These are phyloP conservation scores for Xylaria sp. DNA, from an alignment of 2,329 filamentous ascomycete species.

Conservation along the genomic window DNA sequence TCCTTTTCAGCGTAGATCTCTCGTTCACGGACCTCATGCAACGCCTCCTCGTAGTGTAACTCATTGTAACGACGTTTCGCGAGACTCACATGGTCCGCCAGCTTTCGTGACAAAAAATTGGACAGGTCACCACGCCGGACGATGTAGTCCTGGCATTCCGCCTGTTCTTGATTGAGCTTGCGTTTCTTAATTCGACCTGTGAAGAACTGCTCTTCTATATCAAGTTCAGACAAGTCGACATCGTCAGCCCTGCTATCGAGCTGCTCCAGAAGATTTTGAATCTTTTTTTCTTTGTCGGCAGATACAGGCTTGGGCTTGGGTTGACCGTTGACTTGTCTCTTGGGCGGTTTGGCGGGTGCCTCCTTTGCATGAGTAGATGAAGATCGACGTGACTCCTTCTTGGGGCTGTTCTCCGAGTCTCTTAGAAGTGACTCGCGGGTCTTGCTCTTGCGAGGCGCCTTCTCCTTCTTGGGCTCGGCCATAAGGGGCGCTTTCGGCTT, in stretches of 20 bases:
- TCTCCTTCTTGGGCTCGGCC: constrained; percentile 51
- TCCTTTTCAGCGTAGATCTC: constrained; percentile 96
- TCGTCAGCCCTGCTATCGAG: constrained; percentile 55
- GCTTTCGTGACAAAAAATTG: constrained; percentile 66
- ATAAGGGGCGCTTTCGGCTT: constrained; percentile 57
- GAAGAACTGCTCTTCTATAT: constrained; percentile 58
- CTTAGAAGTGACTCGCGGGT: constrained; percentile 63
- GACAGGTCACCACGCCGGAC: constrained; percentile 69
- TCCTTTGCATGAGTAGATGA: constrained; percentile 58
- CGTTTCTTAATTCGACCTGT: constrained; percentile 73
- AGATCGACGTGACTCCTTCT: constrained; percentile 59
- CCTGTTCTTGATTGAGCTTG: constrained; percentile 69
- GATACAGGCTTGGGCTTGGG: constrained; percentile 61
- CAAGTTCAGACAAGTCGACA: constrained; percentile 55
- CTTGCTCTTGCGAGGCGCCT: constrained; percentile 56
- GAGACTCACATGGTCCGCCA: constrained; percentile 73
- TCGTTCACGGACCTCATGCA: constrained; percentile 87
- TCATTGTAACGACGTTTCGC: constrained; percentile 82
- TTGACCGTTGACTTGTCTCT: constrained; percentile 69
- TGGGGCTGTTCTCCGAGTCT: constrained; percentile 59
- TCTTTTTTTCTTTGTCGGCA: constrained; percentile 72
- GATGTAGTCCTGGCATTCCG: constrained; percentile 73
- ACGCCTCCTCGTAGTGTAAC: constrained; percentile 80
- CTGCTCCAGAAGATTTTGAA: constrained; percentile 70
- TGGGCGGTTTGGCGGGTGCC: constrained; percentile 61